Evolutionary conservation across 2,329 filamentous ascomycete species (phyloP).

Genomic region (Neonectria faginata): DNA sequence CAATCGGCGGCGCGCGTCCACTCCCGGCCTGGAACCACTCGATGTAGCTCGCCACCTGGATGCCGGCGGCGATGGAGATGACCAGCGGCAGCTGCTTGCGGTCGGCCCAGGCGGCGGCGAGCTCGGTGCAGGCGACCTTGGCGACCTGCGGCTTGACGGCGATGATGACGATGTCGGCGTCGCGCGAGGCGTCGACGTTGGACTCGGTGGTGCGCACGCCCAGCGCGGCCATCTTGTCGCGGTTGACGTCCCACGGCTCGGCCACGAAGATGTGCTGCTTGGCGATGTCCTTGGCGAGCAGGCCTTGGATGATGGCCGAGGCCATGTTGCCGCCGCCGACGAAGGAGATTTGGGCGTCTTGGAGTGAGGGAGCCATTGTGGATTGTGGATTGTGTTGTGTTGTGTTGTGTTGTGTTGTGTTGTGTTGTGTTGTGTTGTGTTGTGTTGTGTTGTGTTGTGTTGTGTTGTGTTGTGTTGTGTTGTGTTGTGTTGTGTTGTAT

Average conservation of each 20-base stretch:
- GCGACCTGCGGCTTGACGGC: conserved; percentile 65
- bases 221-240: conserved; percentile 59
- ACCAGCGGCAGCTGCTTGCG: conserved; percentile 55
- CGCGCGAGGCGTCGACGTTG: conserved; percentile 58
- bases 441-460: too few species aligned
- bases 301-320: conserved; percentile 63
- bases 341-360: conserved; percentile 52
- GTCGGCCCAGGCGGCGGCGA: conserved; percentile 54
- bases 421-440: too few species aligned
- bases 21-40: conserved; percentile 55
- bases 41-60: conserved; percentile 58
- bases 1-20: conserved; percentile 56
- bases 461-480: too few species aligned
- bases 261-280: conserved; percentile 60
- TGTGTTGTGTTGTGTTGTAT: too few species aligned
- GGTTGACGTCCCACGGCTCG: conserved; percentile 66
- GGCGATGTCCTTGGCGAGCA: conserved; percentile 57
- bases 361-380: conserved; percentile 45
- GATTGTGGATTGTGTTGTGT: too few species aligned
- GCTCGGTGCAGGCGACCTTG: conserved; percentile 60
- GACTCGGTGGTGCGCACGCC: conserved; percentile 61
- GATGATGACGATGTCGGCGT: conserved; percentile 61
- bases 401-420: too few species aligned
- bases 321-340: conserved; percentile 65
- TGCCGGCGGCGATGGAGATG: conserved; percentile 62